Base-by-base conservation (phyloP, 2,329 filamentous ascomycete genomes). In the Rhynchosporium agropyri region DNA sequence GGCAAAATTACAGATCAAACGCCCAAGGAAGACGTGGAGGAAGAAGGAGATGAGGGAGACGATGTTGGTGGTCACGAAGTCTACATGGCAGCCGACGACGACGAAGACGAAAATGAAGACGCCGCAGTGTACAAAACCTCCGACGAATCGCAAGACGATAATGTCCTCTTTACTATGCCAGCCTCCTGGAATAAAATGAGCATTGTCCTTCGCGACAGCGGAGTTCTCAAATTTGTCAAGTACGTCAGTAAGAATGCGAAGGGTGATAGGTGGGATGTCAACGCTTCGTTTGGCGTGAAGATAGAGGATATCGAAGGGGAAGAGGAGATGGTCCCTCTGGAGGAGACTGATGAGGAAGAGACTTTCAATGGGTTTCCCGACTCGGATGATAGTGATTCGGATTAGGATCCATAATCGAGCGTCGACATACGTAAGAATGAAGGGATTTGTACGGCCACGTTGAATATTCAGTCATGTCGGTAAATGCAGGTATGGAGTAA, bases 231-330 rank as follows among this genome's bases (percentile, higher is more conserved):
- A 75, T 99, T 99, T 74, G 92, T 98, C 72, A 99, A 98, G 80
- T 99, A 98, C 76, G 89, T 99, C 28, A 96, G 90, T 76, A 82
- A 82, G 64, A 85, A 83, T 57, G 95, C 95, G 7, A 85, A 85
- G 73, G 95, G 95, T 0, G 95, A 98, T 77, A 83, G 95, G 49
- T 98, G 93, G 92, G 95, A 99, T 78, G 82, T 98, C 56, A 89
- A 86, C 53, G 95, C 87, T 0, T 86, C 87, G 40, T 91, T 90
- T 75, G 91, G 89, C 29, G 88, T 97, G 38, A 83, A 83, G 63
- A 74, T 79, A 43, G 82, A 83, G 1, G 80, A 77, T 5, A 75
- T 76, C 2, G 74, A 76, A 0, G 75, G 73, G 0, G 74, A 42
- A 6, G 75, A 74, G 1, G 74, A 72, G 8, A 70, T 64, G 36